Evolutionary conservation across 2,329 filamentous ascomycete genomes (phyloP), one percentile per base, ranked within the genome.

Genomic region (Epichloe amarillans): DNA sequence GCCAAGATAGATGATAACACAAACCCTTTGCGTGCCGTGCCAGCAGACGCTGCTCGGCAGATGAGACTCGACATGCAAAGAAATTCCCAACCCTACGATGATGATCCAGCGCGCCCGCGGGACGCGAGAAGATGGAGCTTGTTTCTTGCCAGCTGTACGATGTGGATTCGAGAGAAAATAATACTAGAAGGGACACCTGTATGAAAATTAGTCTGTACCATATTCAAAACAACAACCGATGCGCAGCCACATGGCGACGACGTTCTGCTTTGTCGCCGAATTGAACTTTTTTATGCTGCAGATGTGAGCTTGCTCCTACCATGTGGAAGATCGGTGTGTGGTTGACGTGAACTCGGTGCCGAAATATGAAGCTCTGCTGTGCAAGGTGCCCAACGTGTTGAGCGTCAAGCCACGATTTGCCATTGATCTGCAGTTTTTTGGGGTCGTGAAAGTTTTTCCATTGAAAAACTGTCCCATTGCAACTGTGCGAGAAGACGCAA

Each of bases 81-180:
- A 14, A 36, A 14, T 12, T 14, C 5, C n/a, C 3, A 30, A 46
- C n/a, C 45, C n/a, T 19, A 50, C 11, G 38, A 35, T 19, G 21
- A 41, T 15, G 12, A 21, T 15, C 10, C 19, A 17, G 17, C 17
- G 42, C 19, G 33, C 7, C 44, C 23, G 8, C 5, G 3, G 12
- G 26, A 30, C 3, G 21, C 46, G 12, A 35, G 8, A 21, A 14
- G 7, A 26, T 17, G 14, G 23, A 7, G 6, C 12, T 12, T 17
- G 19, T 43, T 52, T 23, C 38, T 35, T 49, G 17, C 35, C 47
- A 17, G 19, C 26, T 57, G 54, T 55, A 57, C 53, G 47, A 56
- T 56, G 48, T 30, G 26, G 21, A 33, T 14, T 7, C 35, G 35
- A 23, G 35, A 10, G 39, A 50, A 19, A 46, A 23, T 10, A 38